phyloP scores from a whole-genome alignment of 257 asterid genomes.

The Ligustrum vulgare region DNA sequence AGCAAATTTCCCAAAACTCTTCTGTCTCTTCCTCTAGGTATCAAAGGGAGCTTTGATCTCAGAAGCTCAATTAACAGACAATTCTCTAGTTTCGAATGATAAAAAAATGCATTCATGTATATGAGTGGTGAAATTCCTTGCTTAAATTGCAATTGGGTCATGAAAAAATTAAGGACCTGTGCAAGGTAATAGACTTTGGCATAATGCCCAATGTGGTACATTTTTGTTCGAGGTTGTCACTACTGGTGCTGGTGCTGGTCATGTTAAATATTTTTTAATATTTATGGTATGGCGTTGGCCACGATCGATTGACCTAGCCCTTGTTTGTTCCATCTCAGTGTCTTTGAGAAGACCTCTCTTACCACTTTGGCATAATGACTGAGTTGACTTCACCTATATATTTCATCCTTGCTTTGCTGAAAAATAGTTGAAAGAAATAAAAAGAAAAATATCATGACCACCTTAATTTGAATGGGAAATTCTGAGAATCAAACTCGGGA shows the following conservation, averaged over 20 bases:
- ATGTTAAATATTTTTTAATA: background rate
- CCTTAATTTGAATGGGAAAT: slow-evolving; percentile 9
- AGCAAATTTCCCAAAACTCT: background rate
- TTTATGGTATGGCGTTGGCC: background rate
- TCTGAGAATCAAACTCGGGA: slow-evolving; percentile 18
- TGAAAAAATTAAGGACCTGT: background rate
- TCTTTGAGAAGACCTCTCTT: background rate
- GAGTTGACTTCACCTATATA: background rate
- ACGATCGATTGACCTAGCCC: background rate
- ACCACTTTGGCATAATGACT: background rate
- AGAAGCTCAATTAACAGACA: background rate
- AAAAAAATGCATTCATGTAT: background rate
- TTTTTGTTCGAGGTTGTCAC: background rate
- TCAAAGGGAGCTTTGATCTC: background rate
- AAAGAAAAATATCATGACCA: background rate
- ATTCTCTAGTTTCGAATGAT: background rate
- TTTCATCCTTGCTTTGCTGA: background rate
- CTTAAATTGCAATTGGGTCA: background rate
- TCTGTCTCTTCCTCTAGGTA: background rate
- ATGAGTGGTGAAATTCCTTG: background rate
- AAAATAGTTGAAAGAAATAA: background rate
- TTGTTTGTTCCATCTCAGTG: background rate
- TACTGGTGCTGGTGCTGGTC: background rate
- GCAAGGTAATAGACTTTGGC: background rate
- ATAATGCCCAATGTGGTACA: background rate